phyloP scores from a whole-genome alignment of 371 early-diverging fungal species.

The Coemansia sp. region DNA sequence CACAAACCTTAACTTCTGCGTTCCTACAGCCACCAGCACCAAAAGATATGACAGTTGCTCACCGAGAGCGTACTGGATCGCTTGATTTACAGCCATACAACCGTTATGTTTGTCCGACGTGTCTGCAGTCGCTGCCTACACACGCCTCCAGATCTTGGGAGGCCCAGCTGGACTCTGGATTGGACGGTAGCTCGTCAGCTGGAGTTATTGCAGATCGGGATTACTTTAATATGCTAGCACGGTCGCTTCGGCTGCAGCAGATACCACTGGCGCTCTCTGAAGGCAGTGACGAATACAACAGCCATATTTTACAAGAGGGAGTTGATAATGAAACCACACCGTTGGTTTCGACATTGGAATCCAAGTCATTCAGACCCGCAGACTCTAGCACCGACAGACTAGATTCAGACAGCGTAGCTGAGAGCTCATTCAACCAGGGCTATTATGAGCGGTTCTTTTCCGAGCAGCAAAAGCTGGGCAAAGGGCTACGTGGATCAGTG shows the following conservation, averaged over 20 bases:
- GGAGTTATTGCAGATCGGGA: constrained; percentile 25
- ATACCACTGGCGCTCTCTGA: constrained; percentile 11
- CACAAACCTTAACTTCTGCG: constrained; percentile 32
- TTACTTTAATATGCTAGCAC: constrained; percentile 33
- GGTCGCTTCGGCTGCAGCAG: constrained; percentile 15
- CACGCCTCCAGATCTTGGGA: constrained; percentile 2
- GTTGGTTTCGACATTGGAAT: not conserved
- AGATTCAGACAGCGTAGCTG: constrained; percentile 16
- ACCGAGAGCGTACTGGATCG: constrained; percentile 22
- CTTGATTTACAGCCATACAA: constrained; percentile 1
- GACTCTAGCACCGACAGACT: not conserved
- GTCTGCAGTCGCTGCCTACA: constrained; percentile 14
- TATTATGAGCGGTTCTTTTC: constrained; percentile 94
- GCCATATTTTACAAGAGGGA: not conserved
- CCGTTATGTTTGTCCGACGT: constrained; percentile 31
- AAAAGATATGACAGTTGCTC: constrained; percentile 9
- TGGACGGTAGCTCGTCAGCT: not conserved
- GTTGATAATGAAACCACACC: not conserved
- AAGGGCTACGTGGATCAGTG: constrained; percentile 89
- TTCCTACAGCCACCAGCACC: constrained; percentile 24
- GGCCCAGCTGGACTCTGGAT: not conserved
- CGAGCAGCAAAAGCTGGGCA: constrained; percentile 81
- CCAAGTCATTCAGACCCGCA: not conserved
- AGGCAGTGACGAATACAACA: not conserved
- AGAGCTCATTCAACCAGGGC: constrained; percentile 73